Evolutionary conservation across 768 basidiomycete genomes (phyloP).

Genomic region (Glaciozyma martinii): DNA sequence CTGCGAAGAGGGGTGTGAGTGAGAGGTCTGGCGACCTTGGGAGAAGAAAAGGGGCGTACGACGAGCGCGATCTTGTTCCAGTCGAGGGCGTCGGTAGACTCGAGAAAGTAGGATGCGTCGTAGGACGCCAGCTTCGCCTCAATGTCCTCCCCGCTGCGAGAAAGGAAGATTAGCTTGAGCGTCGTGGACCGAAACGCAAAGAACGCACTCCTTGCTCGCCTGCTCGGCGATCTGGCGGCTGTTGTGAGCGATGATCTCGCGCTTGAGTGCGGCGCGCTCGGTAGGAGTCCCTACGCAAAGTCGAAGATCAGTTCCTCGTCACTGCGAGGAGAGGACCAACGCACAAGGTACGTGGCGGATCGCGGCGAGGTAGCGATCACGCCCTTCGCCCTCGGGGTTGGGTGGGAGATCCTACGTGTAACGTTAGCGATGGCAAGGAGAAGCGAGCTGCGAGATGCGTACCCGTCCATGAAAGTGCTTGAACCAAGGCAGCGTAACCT

Average conservation of each 20-base stretch:
- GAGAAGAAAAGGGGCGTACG: not conserved
- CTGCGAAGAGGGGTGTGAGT: not conserved
- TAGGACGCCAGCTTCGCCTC: not conserved
- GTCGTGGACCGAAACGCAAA: not conserved
- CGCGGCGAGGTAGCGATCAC: constrained; percentile 14
- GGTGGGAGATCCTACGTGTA: constrained; percentile 17
- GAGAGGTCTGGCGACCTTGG: no score
- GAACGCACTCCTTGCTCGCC: constrained; percentile 3
- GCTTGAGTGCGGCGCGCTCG: constrained; percentile 14
- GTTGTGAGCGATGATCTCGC: constrained; percentile 22
- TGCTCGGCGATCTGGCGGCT: constrained; percentile 9
- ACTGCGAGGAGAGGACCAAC: not conserved
- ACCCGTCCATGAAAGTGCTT: constrained; percentile 21
- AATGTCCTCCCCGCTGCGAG: constrained; percentile 9
- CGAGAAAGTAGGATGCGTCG: constrained; percentile 3
- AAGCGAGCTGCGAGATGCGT: not conserved
- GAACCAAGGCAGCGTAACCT: constrained; percentile 23
- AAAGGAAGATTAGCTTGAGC: not conserved
- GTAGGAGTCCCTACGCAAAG: constrained; percentile 8
- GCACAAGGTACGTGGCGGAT: constrained; percentile 18
- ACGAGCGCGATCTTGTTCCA: constrained; percentile 15
- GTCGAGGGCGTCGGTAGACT: constrained; percentile 10
- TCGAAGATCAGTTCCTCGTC: not conserved
- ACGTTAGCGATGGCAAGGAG: not conserved
- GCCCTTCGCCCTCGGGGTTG: constrained; percentile 12